Evolutionary conservation across 129 eudicot species (phyloP).

Genomic region (Ambrosia artemisiifolia): DNA sequence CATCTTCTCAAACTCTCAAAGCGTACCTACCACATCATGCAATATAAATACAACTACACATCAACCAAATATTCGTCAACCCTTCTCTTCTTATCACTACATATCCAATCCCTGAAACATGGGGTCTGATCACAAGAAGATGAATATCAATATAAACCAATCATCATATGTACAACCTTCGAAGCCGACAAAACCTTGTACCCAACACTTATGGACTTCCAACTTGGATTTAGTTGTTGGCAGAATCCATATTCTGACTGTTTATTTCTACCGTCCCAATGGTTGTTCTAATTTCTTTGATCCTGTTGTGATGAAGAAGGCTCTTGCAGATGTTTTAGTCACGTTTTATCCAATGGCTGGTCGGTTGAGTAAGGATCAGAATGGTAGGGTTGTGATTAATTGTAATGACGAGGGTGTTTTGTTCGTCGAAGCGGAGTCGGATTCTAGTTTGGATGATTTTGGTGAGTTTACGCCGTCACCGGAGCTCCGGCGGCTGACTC

Average conservation of each 20-base stretch:
- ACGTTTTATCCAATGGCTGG: slow-evolving; percentile 45
- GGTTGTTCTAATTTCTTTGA: slow-evolving; percentile 37
- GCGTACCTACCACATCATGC: slow-evolving; percentile 24
- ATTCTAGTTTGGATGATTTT: slow-evolving; percentile 41
- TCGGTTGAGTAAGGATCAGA: slow-evolving; percentile 19
- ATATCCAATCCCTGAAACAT: background rate
- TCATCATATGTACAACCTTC: slow-evolving; percentile 41
- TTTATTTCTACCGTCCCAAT: slow-evolving; percentile 49
- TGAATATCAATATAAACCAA: slow-evolving; percentile 37
- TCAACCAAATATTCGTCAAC: background rate
- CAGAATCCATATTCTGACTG: slow-evolving; percentile 43
- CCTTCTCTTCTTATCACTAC: background rate
- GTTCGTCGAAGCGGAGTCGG: slow-evolving; percentile 56
- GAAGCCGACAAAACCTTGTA: slow-evolving; percentile 13
- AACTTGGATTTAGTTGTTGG: slow-evolving; percentile 51
- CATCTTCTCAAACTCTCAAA: slow-evolving; percentile 8
- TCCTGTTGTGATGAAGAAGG: slow-evolving; percentile 31
- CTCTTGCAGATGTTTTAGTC: slow-evolving; percentile 33
- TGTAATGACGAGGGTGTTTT: slow-evolving; percentile 53
- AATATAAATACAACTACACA: slow-evolving; percentile 19
- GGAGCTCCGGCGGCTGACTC: slow-evolving; percentile 38
- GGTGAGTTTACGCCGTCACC: slow-evolving; percentile 46
- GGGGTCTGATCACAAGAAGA: slow-evolving; percentile 28
- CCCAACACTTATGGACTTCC: slow-evolving; percentile 44
- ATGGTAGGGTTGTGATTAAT: slow-evolving; percentile 32